Evolutionary conservation across 2,329 filamentous ascomycete genomes (phyloP).

Genomic region (Nemania serpens): DNA sequence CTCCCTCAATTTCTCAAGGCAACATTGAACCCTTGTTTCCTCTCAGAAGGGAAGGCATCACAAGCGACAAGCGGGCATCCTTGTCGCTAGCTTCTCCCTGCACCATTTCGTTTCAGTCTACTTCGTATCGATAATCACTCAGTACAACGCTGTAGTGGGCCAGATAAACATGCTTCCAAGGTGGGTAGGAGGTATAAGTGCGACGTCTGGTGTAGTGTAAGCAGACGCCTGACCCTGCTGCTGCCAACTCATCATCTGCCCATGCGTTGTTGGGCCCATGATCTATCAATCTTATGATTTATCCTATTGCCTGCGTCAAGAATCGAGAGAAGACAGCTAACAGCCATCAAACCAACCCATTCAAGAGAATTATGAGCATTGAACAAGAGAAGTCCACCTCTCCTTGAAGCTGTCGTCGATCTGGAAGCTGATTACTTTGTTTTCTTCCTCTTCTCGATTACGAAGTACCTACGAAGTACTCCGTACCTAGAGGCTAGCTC

Average conservation of each 20-base stretch:
- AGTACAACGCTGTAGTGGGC: conserved; percentile 26
- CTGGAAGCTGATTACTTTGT: conserved; percentile 15
- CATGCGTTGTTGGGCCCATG: conserved; percentile 21
- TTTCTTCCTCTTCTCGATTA: background rate
- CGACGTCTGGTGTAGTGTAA: background rate
- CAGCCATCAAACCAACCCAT: background rate
- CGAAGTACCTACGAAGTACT: too few relatives aligned
- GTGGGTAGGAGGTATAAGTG: conserved; percentile 17
- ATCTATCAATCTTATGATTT: background rate
- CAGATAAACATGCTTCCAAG: conserved; percentile 29
- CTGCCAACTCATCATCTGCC: conserved; percentile 38
- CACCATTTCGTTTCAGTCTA: conserved; percentile 10
- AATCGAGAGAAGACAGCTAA: conserved; percentile 20
- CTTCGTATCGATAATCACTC: conserved; percentile 32
- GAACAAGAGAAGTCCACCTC: conserved; percentile 25
- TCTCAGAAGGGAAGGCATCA: too few relatives aligned
- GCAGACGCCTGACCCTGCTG: conserved; percentile 8
- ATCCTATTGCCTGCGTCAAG: conserved; percentile 3
- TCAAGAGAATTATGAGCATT: conserved; percentile 5
- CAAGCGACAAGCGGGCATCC: too few relatives aligned
- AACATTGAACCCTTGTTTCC: too few relatives aligned
- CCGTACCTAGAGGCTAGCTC: conserved; percentile 10
- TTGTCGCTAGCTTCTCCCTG: background rate
- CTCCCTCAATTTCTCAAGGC: too few relatives aligned
- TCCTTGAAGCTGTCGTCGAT: conserved; percentile 17